These are phyloP conservation scores for Malassezia obtusa DNA, from an alignment of 1,284 basidiomycete genomes.

Conservation along the genomic window DNA sequence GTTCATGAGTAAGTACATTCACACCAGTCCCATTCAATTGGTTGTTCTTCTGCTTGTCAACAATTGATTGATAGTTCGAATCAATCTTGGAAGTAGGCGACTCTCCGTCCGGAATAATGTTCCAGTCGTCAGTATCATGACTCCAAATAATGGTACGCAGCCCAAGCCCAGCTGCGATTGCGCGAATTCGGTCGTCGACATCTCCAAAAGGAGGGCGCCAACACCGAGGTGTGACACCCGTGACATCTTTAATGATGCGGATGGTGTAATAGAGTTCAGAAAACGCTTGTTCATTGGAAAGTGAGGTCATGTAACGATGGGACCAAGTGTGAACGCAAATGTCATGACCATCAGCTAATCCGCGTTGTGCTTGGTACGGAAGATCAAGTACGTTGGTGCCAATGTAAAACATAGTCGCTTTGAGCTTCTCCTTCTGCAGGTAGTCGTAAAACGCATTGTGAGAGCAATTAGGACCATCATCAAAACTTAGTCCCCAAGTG, in stretches of 20 bases:
- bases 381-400: constrained; percentile 54
- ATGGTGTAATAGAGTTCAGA: constrained; percentile 55
- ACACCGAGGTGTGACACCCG: constrained; percentile 52
- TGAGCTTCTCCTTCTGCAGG: constrained; percentile 51
- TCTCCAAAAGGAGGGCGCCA: constrained; percentile 53
- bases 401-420: constrained; percentile 52
- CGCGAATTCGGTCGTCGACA: constrained; percentile 54
- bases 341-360: constrained; percentile 40
- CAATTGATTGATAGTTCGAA: constrained; percentile 51
- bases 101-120: constrained; percentile 42
- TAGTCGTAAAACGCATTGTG: constrained; percentile 55
- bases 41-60: constrained; percentile 47
- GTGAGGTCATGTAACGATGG: constrained; percentile 52
- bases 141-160: constrained; percentile 53
- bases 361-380: constrained; percentile 54
- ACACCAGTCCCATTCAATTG: constrained; percentile 41
- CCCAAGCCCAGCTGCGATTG: constrained; percentile 52
- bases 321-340: constrained; percentile 49
- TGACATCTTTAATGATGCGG: constrained; percentile 52
- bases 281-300: constrained; percentile 53
- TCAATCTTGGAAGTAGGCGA: constrained; percentile 47
- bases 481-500: constrained; percentile 53
- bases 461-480: constrained; percentile 51
- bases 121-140: constrained; percentile 52
- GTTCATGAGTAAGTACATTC: constrained; percentile 43